Base-by-base conservation (phyloP, 768 basidiomycete genomes). In the Agaricus blazei region DNA sequence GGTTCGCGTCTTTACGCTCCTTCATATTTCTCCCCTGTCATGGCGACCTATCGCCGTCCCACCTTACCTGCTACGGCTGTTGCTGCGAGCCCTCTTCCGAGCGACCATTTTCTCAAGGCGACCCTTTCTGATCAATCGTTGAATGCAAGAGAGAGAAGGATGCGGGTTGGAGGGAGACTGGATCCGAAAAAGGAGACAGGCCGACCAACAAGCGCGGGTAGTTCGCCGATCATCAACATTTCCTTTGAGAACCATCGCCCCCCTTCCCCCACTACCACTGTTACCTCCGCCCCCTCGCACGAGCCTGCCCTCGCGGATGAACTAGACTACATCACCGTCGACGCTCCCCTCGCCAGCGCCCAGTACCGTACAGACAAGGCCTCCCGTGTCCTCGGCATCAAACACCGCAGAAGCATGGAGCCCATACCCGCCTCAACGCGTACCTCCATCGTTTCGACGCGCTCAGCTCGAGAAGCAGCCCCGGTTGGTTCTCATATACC, bases 391-490 rank as follows among this genome's bases (percentile, higher is more conserved):
- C 80, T 91, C 42, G 90, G 88, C 60, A 85, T 91, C 62, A 72
- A 76, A 47, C 89, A 90, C 67, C 78, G 83, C 59, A 79, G 75
- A 66, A 87, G 84, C 51, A 92, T 92, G 90, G 89, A 91, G 65
- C 90, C 90, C 59, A 87, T 91, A 61, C 88, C 89, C 49, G 88
- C 84, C 26, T 85, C 86, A 3, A 75, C 82, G 57, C 82, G 90
- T 62, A 87, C 80, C 50, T 90, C 88, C 40, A 80, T 92, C 60
- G 83, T 90, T 55, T 90, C 90, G 23, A 87, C 85, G 52, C 85
- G 82, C 63, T 87, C 85, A 19, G 78, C 76, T 43, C 77, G 80
- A 52, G 81, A 82, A 19, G 69, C 76, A 4, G 74, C 84, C 48
- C 75, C 83, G 1, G 71, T 80, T 41, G 73, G 83, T 12, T 81